Conservation (phyloP, 345 rosid species). For the Bruguiera sexangula region DNA sequence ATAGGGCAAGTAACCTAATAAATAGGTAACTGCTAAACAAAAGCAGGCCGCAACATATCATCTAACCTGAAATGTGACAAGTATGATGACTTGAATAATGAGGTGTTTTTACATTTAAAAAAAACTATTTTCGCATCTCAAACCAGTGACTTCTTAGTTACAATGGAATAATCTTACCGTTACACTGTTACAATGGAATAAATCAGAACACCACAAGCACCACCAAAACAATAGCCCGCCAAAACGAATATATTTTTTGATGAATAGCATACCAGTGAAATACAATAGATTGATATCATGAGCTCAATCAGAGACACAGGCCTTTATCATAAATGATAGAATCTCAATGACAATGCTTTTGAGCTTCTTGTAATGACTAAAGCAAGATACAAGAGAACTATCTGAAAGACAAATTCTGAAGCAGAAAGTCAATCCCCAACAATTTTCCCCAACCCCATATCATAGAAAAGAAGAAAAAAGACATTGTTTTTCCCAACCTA, state of each 20-base stretch:
- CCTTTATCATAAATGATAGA: no score
- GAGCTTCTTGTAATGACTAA: not conserved
- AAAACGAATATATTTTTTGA: not conserved
- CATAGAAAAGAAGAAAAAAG: no score
- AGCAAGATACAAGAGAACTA: not conserved
- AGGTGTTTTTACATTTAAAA: no score
- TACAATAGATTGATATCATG: no score
- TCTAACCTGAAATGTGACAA: not conserved
- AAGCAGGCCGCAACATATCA: not conserved
- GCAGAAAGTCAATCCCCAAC: not conserved
- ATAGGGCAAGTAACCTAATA: not conserved
- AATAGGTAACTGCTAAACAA: not conserved
- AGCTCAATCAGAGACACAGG: no score
- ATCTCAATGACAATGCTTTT: not conserved
- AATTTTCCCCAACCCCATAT: not conserved
- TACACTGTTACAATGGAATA: not conserved
- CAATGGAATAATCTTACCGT: no score
- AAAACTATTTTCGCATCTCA: no score
- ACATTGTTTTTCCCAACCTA: no score
- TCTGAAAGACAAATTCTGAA: not conserved
- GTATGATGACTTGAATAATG: not conserved
- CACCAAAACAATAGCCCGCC: not conserved
- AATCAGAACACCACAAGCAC: not conserved
- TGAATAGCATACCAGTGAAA: not conserved
- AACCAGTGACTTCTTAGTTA: no score